Evolutionary conservation across 257 asterid genomes (phyloP).

Genomic region (Nicotiana paniculata): DNA sequence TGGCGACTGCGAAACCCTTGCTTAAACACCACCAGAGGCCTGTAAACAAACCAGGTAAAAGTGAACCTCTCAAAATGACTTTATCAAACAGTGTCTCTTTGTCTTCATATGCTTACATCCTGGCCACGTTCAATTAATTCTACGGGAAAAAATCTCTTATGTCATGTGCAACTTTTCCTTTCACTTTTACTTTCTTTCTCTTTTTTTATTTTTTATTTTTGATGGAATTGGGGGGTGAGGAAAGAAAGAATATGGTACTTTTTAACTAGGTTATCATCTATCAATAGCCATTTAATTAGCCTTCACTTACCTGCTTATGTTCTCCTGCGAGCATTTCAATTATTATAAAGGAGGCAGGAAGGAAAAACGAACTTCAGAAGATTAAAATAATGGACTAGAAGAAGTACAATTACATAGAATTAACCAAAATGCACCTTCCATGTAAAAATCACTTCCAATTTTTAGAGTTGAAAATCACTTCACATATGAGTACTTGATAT

Average conservation of each 20-base stretch:
- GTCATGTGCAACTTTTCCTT: not conserved
- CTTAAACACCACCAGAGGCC: slow-evolving; percentile 90
- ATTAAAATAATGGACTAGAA: not conserved
- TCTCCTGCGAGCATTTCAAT: not conserved
- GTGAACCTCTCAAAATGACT: not conserved
- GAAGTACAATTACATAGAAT: not conserved
- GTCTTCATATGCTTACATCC: not conserved
- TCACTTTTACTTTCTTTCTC: not conserved
- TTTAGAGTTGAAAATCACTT: not conserved
- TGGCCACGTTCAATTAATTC: not conserved
- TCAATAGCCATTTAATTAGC: not conserved
- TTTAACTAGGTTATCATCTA: not conserved
- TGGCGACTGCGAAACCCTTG: slow-evolving; percentile 74
- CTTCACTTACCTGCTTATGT: not conserved
- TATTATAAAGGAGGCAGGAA: not conserved
- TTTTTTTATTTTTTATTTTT: not conserved
- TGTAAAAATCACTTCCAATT: not conserved
- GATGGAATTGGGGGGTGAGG: not conserved
- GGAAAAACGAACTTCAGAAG: not conserved
- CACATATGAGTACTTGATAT: not conserved
- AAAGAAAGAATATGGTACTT: not conserved
- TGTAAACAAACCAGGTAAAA: slow-evolving; percentile 14
- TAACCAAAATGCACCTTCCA: not conserved
- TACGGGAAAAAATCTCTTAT: not conserved
- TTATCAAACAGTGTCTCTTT: not conserved